Percentiles rank a stretch among this genome's conserved stretches.
Conservation (phyloP, 441 rosid genomes). For the Kokia cookei region DNA sequence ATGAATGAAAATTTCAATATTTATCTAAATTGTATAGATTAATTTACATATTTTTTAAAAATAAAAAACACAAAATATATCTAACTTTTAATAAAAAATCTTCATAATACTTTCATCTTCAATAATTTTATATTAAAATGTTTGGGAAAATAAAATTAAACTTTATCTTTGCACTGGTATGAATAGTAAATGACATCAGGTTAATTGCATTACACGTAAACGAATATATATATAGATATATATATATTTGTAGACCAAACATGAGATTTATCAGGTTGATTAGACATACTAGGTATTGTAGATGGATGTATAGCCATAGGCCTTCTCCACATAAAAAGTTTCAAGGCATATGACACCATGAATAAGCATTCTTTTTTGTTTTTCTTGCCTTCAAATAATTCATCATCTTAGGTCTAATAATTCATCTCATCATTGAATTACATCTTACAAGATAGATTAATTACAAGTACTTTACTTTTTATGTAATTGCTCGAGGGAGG, state of each 20-base stretch:
- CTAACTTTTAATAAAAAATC: no score
- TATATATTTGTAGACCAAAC: background rate
- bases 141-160: no score
- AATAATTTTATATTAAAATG: no score
- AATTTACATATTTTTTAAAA: no score
- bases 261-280: background rate
- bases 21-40: accelerated
- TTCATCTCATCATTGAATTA: background rate
- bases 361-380: background rate
- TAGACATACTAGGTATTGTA: background rate
- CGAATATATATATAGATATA: background rate
- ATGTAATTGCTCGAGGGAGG: no score
- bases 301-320: background rate
- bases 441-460: no score
- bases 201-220: background rate
- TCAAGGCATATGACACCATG: background rate
- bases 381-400: background rate
- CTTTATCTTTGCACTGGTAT: no score
- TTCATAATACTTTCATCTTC: no score
- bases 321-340: background rate
- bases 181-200: background rate
- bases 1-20: no score
- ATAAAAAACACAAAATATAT: no score
- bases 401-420: background rate
- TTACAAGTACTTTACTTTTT: no score